These are phyloP conservation scores for Periglandula ipomoeae DNA, from an alignment of 2,329 filamentous ascomycete species.

Conservation along the genomic window DNA sequence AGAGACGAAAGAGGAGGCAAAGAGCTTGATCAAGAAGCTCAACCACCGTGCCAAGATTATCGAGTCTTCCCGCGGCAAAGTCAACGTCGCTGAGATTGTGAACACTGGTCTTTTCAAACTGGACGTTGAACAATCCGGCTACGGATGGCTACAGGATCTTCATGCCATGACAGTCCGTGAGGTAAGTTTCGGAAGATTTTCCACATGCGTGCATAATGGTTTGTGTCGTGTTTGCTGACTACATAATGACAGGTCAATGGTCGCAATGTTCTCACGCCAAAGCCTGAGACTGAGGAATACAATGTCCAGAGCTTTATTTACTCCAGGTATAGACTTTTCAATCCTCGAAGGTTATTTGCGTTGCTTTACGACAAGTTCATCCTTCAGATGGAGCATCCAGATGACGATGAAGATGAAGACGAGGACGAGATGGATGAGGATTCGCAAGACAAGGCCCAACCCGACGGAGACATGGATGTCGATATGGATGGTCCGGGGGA, in stretches of 20 bases:
- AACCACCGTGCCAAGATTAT: slow-evolving; percentile 60
- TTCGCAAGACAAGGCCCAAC: slow-evolving; percentile 8
- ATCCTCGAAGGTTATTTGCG: slow-evolving; percentile 36
- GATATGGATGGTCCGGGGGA: slow-evolving; percentile 13
- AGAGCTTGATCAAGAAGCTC: slow-evolving; percentile 46
- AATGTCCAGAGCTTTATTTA: slow-evolving; percentile 66
- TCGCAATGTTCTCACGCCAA: slow-evolving; percentile 48
- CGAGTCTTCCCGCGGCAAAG: slow-evolving; percentile 47
- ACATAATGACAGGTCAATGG: slow-evolving; percentile 28
- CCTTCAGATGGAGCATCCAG: slow-evolving; percentile 35
- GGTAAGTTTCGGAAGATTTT: slow-evolving; percentile 30
- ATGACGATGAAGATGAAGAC: slow-evolving; percentile 25
- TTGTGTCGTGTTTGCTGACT: background rate
- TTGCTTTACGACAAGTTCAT: slow-evolving; percentile 41
- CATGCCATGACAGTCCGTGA: slow-evolving; percentile 58
- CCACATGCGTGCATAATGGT: background rate
- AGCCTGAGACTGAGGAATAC: slow-evolving; percentile 65
- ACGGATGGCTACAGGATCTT: slow-evolving; percentile 62
- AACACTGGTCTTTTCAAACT: slow-evolving; percentile 58
- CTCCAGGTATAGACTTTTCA: slow-evolving; percentile 45
- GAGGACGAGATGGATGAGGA: slow-evolving; percentile 17
- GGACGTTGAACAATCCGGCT: slow-evolving; percentile 52
- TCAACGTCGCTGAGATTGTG: slow-evolving; percentile 54
- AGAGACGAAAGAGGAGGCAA: slow-evolving; percentile 35
- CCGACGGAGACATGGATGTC: slow-evolving; percentile 10